A percentile compares a stretch with the other conserved stretches of the same genome.
Evolutionary conservation across 352 stramenopile genomes (phyloP).

Genomic region (Globisporangium megalacanthum): DNA sequence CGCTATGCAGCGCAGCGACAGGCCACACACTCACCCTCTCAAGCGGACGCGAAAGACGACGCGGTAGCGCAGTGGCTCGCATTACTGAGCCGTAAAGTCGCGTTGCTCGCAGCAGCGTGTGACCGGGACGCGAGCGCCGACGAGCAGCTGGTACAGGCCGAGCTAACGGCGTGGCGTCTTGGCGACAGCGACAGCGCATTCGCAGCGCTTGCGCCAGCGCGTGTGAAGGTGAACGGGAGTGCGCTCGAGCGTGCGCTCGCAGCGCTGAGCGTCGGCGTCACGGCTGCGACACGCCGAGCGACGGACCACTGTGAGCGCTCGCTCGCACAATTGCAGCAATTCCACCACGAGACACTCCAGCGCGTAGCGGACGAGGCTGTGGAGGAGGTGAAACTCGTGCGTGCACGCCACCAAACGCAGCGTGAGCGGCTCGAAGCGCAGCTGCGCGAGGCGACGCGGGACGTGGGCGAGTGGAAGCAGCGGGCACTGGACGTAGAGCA

Average conservation of each 20-base stretch:
- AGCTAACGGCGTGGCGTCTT: slow-evolving; percentile 24
- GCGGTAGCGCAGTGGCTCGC: slow-evolving; percentile 37
- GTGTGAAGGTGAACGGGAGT: slow-evolving; percentile 20
- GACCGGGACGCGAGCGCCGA: slow-evolving; percentile 22
- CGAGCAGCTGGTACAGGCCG: too few species aligned
- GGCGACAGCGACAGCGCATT: slow-evolving; percentile 17
- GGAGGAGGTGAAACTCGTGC: slow-evolving; percentile 42
- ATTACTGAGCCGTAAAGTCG: slow-evolving; percentile 40
- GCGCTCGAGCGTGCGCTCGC: slow-evolving; percentile 36
- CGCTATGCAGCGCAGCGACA: slow-evolving; percentile 12
- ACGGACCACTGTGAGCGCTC: slow-evolving; percentile 39
- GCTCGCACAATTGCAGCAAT: slow-evolving; percentile 40
- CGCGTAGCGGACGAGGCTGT: slow-evolving; percentile 46
- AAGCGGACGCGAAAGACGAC: slow-evolving; percentile 7
- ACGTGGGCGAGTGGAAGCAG: slow-evolving; percentile 27
- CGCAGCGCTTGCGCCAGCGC: slow-evolving; percentile 22
- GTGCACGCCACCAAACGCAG: slow-evolving; percentile 38
- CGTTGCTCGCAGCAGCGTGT: slow-evolving; percentile 29
- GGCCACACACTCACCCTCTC: not conserved
- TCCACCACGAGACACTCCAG: slow-evolving; percentile 51
- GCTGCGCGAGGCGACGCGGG: slow-evolving; percentile 21
- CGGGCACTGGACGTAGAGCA: slow-evolving; percentile 16
- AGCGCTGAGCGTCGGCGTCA: slow-evolving; percentile 21
- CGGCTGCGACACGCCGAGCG: slow-evolving; percentile 27
- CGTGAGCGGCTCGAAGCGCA: slow-evolving; percentile 33